phyloP scores from a whole-genome alignment of 768 basidiomycete species.

The Pisolithus orientalis region DNA sequence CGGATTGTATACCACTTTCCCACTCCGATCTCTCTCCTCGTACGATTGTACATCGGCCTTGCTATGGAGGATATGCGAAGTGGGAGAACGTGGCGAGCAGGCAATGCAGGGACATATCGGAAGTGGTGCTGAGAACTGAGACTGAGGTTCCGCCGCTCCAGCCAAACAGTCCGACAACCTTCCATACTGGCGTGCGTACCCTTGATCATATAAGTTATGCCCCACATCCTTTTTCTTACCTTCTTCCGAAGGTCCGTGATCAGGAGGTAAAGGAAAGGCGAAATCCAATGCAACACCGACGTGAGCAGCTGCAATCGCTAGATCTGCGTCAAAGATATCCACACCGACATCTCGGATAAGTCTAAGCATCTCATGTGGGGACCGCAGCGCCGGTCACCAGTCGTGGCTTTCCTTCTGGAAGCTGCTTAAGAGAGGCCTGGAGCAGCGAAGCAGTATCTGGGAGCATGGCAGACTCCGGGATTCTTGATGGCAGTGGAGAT shows the following conservation, averaged over 20 bases:
- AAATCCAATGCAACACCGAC: conserved; percentile 78
- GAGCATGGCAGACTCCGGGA: background rate
- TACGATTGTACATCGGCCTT: conserved; percentile 29
- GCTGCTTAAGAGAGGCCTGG: conserved; percentile 48
- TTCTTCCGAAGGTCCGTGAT: background rate
- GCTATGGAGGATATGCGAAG: conserved; percentile 39
- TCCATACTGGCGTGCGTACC: conserved; percentile 57
- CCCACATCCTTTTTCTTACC: conserved; percentile 37
- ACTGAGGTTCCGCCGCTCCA: conserved; percentile 8
- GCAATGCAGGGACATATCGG: conserved; percentile 46
- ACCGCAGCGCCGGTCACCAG: conserved; percentile 46
- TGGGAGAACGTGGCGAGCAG: conserved; percentile 43
- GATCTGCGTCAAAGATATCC: conserved; percentile 71
- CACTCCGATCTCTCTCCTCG: background rate
- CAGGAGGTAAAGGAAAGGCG: conserved; percentile 46
- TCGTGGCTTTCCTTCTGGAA: conserved; percentile 56
- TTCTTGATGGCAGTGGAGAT: background rate
- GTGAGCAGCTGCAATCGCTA: conserved; percentile 63
- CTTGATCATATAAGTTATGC: conserved; percentile 61
- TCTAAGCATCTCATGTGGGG: conserved; percentile 72
- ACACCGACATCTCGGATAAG: conserved; percentile 61
- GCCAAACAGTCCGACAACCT: conserved; percentile 39
- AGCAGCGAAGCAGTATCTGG: conserved; percentile 38
- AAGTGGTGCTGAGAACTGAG: background rate
- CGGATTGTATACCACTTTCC: conserved; percentile 16